Evolutionary conservation across 2,329 filamentous ascomycete species (phyloP), one percentile per base, ranked within the genome.

Genomic region (Cercospora sp.): DNA sequence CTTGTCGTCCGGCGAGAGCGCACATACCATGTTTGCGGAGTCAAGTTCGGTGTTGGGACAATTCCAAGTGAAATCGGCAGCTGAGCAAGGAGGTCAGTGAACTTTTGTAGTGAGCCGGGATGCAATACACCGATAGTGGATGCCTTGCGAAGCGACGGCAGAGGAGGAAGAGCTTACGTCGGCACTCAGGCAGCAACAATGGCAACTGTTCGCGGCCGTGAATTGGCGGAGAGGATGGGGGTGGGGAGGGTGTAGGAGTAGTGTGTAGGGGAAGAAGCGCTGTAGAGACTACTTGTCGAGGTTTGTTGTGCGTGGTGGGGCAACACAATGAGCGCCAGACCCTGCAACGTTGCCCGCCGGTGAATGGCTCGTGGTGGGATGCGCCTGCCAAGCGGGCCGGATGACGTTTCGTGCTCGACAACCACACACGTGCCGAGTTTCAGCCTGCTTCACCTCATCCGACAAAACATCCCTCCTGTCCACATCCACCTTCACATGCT

Each of bases 11-110:
- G 20, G 12, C 28, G 16, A 6, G 33, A 51, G 28, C 13, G 33
- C 31, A 39, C 68, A 57, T 60, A 72, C 70, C 70, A 72, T 72
- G 66, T 39, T 69, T 60, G 68, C 16, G 39, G 53, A 39, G 26
- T 61, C 53, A 60, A 39, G 28, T 31, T 59, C 63, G 36, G 63
- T 63, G n/a, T 39, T 59, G 39, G 63, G 42, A 51, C 20, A 57
- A 48, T 9, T 63, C 63, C 58, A 63, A 68, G 53, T 51, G 42
- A 48, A 64, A 51, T 60, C n/a, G 28, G 55, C 39, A 60, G 63
- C 66, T 68, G 59, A 33, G 36, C 28, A 12, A 23, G 61, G 36
- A 58, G 18, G 57, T 67, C 42, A 67, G 66, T 45, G 18, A 60
- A 59, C 45, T 67, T 63, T 67, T 63, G 53, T 67, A 42, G 31